Evolutionary conservation across 192 early-diverging fungal species (phyloP), one percentile per base, ranked within the genome.

Genomic region (Entomortierella parvispora): DNA sequence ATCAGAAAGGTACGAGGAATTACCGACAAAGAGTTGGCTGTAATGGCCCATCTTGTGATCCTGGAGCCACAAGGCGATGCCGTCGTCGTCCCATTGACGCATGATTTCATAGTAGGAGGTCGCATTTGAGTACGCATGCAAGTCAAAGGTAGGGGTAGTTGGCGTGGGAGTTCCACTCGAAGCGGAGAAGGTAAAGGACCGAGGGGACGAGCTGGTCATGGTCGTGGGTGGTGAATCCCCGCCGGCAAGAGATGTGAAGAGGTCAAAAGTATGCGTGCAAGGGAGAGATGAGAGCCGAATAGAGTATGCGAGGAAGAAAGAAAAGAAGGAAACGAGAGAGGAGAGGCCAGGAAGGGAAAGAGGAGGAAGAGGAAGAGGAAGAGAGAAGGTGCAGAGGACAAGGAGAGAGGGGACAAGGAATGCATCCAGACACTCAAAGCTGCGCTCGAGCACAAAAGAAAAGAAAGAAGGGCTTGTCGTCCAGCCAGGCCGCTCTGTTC

Each of bases 161-260:
- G 74, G 74, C 7, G 74, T 77, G 29, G 74, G 74, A 7, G 74
- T 77, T n/a, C 74, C 74, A 28, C 74, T 77, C n/a, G 74, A 77
- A 28, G 74, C 66, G 11, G 74, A 77, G 61, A 77, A 77, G 60
- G 74, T 77, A 55, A 77, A 77, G 31, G 74, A 77, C 47, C 74
- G 65, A 28, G 74, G 74, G 22, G 74, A 77, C 47, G 74, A 77
- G 61, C 58, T 77, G 29, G 54, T 68, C 54, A 76, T 76, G 48
- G 32, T 47, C 20, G 17, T 20, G 58, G 42, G 17, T 8, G 8
- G 9, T n/a, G 15, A 58, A 20, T 5, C n/a, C 20, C 17, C 12
- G 58, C 32, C 8, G 15, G 44, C 26, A 37, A 8, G 32, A 1
- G 20, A 31, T 18, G 15, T 17, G 11, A 14, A 9, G 23, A 20